phyloP scores from a whole-genome alignment of 176 grass and related monocot genomes.

The Olyra latifolia region DNA sequence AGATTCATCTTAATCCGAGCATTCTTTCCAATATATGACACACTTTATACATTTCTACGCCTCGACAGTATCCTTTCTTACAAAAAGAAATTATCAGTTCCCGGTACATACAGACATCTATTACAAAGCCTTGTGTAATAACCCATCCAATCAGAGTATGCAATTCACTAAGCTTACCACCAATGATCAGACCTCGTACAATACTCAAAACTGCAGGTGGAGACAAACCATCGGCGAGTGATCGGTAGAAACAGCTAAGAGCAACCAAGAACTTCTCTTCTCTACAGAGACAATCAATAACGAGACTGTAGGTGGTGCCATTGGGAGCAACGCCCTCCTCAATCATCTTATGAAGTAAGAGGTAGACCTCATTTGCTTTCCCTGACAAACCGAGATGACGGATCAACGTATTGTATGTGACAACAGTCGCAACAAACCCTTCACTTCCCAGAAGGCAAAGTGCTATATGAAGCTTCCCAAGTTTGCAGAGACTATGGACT shows the following conservation, averaged over 20 bases:
- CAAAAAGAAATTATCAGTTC: constrained; percentile 68
- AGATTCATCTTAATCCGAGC: constrained; percentile 52
- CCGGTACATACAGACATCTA: constrained; percentile 61
- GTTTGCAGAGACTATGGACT: constrained; percentile 71
- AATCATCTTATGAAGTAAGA: constrained; percentile 59
- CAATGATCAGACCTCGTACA: constrained; percentile 50
- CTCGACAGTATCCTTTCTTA: constrained; percentile 65
- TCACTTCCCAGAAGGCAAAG: constrained; percentile 45
- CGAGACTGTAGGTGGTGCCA: constrained; percentile 50
- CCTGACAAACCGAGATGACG: constrained; percentile 49
- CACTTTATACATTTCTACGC: constrained; percentile 65
- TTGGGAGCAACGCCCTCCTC: constrained; percentile 53
- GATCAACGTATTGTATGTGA: constrained; percentile 77
- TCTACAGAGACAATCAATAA: constrained; percentile 69
- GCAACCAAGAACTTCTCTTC: constrained; percentile 56
- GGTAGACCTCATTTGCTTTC: constrained; percentile 45
- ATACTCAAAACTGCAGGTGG: constrained; percentile 44
- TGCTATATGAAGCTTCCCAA: constrained; percentile 46
- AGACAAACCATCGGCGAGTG: constrained; percentile 52
- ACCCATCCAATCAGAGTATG: constrained; percentile 53
- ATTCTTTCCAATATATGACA: constrained; percentile 72
- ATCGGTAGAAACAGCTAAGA: constrained; percentile 56
- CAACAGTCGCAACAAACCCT: constrained; percentile 60
- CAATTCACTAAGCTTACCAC: constrained; percentile 57
- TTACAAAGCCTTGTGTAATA: constrained; percentile 47